A percentile compares a stretch with the other conserved stretches of the same genome.
Conservation (phyloP, 148 eudicot genomes). For the Cornus florida region DNA sequence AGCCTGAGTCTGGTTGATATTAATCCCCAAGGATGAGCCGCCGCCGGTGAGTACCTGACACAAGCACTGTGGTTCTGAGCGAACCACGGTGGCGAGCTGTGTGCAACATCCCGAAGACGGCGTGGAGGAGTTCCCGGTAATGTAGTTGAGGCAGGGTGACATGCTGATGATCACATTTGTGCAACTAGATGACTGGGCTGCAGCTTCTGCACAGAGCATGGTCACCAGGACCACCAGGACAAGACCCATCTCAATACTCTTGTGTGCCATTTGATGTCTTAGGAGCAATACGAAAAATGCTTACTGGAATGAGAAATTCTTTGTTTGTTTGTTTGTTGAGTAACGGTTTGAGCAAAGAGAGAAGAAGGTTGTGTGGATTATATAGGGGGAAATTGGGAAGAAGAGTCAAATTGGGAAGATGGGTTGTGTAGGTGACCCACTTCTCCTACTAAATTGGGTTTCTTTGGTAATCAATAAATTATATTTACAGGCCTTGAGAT, state of each 20-base stretch:
- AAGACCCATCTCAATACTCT: background rate
- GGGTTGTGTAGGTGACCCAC: slow-evolving; percentile 3
- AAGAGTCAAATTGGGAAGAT: no score
- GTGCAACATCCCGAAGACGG: slow-evolving; percentile 60
- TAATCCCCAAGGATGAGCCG: slow-evolving; percentile 30
- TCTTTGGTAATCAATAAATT: background rate
- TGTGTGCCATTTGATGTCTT: slow-evolving; percentile 6
- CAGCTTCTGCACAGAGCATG: slow-evolving; percentile 1
- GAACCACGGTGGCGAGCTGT: slow-evolving; percentile 27
- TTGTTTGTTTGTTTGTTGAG: background rate
- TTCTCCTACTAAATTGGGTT: background rate
- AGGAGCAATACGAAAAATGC: background rate
- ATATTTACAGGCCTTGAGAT: background rate
- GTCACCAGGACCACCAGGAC: background rate
- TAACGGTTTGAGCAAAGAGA: background rate
- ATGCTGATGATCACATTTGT: slow-evolving; percentile 40
- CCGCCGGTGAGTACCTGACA: slow-evolving; percentile 28
- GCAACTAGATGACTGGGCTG: slow-evolving; percentile 29
- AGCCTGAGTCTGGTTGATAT: slow-evolving; percentile 39
- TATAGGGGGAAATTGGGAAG: slow-evolving; percentile 8
- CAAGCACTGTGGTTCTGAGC: slow-evolving; percentile 31
- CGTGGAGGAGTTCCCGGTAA: slow-evolving; percentile 49
- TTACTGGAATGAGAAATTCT: background rate
- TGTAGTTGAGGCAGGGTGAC: slow-evolving; percentile 63
- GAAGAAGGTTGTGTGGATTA: background rate